phyloP scores from a whole-genome alignment of 2,329 filamentous ascomycete species.

The Fusarium acutatum region DNA sequence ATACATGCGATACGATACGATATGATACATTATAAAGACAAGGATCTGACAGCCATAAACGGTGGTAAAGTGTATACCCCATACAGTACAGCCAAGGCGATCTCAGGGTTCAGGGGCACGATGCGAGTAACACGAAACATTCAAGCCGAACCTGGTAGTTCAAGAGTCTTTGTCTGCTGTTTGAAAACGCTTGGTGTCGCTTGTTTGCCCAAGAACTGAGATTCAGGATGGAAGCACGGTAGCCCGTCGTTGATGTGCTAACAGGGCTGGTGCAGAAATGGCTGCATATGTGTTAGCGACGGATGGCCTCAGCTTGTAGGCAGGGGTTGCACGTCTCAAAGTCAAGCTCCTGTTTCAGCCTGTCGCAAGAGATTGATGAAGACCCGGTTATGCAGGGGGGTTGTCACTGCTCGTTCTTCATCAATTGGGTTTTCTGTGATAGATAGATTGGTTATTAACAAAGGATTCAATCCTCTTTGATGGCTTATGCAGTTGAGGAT shows the following conservation, averaged over 20 bases:
- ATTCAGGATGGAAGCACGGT: slow-evolving; percentile 7
- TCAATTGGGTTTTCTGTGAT: slow-evolving; percentile 7
- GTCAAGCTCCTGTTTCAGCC: slow-evolving; percentile 31
- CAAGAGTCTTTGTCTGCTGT: neutral
- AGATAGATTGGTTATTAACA: slow-evolving; percentile 23
- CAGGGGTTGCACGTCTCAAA: slow-evolving; percentile 27
- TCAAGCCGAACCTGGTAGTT: neutral
- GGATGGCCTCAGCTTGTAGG: neutral
- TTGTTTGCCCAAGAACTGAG: neutral
- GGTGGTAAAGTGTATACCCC: neutral
- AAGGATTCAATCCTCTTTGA: slow-evolving; percentile 5
- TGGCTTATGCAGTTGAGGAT: slow-evolving; percentile 5
- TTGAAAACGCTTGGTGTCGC: slow-evolving; percentile 13
- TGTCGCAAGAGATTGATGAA: slow-evolving; percentile 26
- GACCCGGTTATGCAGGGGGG: slow-evolving; percentile 28
- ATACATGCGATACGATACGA: slow-evolving; percentile 13
- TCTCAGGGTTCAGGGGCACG: slow-evolving; percentile 25
- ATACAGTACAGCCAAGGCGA: slow-evolving; percentile 4
- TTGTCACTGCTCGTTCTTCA: neutral
- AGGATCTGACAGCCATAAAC: slow-evolving; percentile 1
- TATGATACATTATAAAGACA: slow-evolving; percentile 13
- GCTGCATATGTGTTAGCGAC: slow-evolving; percentile 21
- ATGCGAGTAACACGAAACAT: slow-evolving; percentile 14
- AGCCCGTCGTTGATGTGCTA: slow-evolving; percentile 18
- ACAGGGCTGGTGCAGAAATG: slow-evolving; percentile 11